These are phyloP conservation scores for Kodamaea laetipori DNA, from an alignment of 805 yeast species.

Conservation along the genomic window DNA sequence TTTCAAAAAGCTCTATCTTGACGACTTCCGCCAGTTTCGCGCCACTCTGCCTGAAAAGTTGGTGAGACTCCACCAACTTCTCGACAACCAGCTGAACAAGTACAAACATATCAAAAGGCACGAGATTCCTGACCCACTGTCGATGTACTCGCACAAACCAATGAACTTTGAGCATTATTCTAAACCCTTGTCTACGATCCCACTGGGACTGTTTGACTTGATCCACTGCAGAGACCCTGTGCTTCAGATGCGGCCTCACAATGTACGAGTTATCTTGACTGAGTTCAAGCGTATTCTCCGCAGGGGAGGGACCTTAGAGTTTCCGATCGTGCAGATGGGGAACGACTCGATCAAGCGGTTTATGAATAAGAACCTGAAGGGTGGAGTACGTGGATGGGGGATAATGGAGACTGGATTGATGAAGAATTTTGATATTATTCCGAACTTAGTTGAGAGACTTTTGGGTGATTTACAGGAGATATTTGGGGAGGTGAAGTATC, in stretches of 20 bases:
- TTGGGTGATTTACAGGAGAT: slow-evolving; percentile 25
- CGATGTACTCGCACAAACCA: slow-evolving; percentile 28
- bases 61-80: slow-evolving; percentile 20
- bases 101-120: slow-evolving; percentile 19
- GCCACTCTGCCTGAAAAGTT: slow-evolving; percentile 20
- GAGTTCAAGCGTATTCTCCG: slow-evolving; percentile 41
- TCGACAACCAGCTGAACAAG: slow-evolving; percentile 24
- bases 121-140: slow-evolving; percentile 20
- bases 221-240: slow-evolving; percentile 40
- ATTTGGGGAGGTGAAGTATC: slow-evolving; percentile 40
- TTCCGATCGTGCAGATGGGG: slow-evolving; percentile 26
- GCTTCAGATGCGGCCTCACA: slow-evolving; percentile 32
- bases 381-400: slow-evolving; percentile 10
- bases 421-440: slow-evolving; percentile 24
- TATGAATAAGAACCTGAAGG: slow-evolving; percentile 9
- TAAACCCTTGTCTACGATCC: slow-evolving; percentile 13
- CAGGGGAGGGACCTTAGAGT: slow-evolving; percentile 37
- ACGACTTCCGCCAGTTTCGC: slow-evolving; percentile 22
- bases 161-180: slow-evolving; percentile 33
- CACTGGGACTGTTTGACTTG: slow-evolving; percentile 28
- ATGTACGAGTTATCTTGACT: slow-evolving; percentile 26
- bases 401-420: slow-evolving; percentile 14
- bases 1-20: slow-evolving; percentile 24
- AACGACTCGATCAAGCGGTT: slow-evolving; percentile 13
- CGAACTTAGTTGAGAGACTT: slow-evolving; percentile 26